Percentiles rank a stretch among this genome's conserved stretches.
Conservation (phyloP, 2,329 filamentous ascomycete species). For the Macrophomina pseudophaseolina region DNA sequence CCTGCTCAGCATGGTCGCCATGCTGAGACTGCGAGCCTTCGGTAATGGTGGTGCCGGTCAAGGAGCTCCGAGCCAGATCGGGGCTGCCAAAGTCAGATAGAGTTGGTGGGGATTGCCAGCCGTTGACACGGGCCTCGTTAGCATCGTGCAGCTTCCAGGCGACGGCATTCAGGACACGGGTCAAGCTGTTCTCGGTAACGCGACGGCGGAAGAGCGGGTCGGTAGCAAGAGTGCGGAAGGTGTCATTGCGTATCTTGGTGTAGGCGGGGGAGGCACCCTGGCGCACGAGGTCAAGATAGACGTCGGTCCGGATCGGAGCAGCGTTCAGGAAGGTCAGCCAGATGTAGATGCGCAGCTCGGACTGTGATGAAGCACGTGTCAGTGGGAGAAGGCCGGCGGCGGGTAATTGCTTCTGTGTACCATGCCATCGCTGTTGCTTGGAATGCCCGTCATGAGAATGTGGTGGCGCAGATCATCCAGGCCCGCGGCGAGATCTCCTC, state of each 20-base stretch:
- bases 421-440: constrained; percentile 81
- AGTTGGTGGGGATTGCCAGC: constrained; percentile 56
- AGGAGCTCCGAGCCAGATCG: constrained; percentile 39
- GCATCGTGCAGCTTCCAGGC: constrained; percentile 92
- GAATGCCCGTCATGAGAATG: constrained; percentile 76
- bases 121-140: constrained; percentile 62
- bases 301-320: constrained; percentile 80
- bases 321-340: constrained; percentile 95
- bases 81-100: constrained; percentile 55
- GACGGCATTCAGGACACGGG: constrained; percentile 90
- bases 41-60: constrained; percentile 30
- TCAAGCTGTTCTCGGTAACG: constrained; percentile 93
- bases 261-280: constrained; percentile 94
- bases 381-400: constrained; percentile 20
- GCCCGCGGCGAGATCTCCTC: constrained; percentile 69
- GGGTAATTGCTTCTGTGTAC: constrained; percentile 51
- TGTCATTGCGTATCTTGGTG: constrained; percentile 97
- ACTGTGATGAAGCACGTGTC: constrained; percentile 59
- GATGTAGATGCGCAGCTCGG: constrained; percentile 88
- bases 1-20: constrained; percentile 58
- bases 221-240: constrained; percentile 93
- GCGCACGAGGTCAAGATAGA: constrained; percentile 88
- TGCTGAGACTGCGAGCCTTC: constrained; percentile 29
- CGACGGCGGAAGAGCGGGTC: constrained; percentile 96
- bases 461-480: constrained; percentile 74